A percentile compares a stretch with the other conserved stretches of the same genome.
Evolutionary conservation across 2,329 filamentous ascomycete genomes (phyloP).

Genomic region (Cytospora chrysosperma): DNA sequence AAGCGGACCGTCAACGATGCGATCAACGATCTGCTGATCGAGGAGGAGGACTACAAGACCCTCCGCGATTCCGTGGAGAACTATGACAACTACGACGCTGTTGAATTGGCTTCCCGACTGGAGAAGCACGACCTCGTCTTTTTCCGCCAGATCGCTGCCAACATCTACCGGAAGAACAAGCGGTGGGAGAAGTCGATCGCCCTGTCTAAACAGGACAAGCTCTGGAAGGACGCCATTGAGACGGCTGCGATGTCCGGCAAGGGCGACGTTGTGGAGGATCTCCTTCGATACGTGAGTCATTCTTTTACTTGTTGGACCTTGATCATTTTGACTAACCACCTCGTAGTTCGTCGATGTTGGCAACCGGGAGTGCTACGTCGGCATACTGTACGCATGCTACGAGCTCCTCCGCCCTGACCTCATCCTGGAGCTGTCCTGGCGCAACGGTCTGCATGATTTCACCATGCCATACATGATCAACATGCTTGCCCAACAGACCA

Average conservation of each 20-base stretch:
- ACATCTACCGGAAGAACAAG: constrained; percentile 99
- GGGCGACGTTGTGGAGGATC: constrained; percentile 88
- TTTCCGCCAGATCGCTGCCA: constrained; percentile 98
- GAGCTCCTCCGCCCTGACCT: constrained; percentile 92
- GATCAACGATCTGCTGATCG: constrained; percentile 95
- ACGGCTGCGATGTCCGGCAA: constrained; percentile 91
- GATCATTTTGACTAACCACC: constrained; percentile 34
- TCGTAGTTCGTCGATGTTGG: constrained; percentile 95
- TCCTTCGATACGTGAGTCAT: constrained; percentile 91
- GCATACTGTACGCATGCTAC: constrained; percentile 98
- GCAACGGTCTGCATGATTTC: constrained; percentile 89
- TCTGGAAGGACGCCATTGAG: constrained; percentile 99
- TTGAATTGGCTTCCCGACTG: constrained; percentile 84
- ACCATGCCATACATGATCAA: constrained; percentile 99
- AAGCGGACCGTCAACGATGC: constrained; percentile 98
- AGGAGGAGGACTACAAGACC: constrained; percentile 99
- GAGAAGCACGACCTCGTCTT: constrained; percentile 98
- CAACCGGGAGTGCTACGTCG: constrained; percentile 98
- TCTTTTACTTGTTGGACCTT: not conserved
- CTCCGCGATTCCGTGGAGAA: constrained; percentile 96
- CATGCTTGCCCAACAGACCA: constrained; percentile 86
- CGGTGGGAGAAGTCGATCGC: constrained; percentile 99
- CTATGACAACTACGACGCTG: constrained; percentile 98
- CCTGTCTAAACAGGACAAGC: constrained; percentile 97
- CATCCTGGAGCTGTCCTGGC: constrained; percentile 96